phyloP scores from a whole-genome alignment of 345 rosid genomes.

The Populus euphratica region DNA sequence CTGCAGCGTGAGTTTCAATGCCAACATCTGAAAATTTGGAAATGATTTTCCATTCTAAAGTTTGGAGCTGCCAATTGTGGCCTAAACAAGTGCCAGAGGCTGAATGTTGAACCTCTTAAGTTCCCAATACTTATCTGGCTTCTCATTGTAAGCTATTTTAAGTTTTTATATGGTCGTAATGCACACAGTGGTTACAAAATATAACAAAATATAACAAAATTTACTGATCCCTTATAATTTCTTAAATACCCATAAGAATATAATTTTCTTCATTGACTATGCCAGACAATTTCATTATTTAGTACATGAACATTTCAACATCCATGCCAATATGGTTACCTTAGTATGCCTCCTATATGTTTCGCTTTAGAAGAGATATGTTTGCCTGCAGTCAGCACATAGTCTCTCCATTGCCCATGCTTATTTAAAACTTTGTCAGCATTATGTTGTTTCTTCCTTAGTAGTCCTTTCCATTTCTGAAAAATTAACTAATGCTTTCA shows the following conservation, averaged over 20 bases:
- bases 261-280: neutral
- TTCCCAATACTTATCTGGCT: neutral
- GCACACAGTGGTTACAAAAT: neutral
- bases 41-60: neutral
- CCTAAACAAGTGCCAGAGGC: neutral
- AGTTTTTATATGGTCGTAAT: neutral
- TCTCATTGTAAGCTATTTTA: neutral
- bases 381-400: neutral
- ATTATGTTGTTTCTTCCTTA: neutral
- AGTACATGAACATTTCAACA: neutral
- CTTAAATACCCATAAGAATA: neutral
- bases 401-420: neutral
- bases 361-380: neutral
- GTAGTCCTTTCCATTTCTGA: neutral
- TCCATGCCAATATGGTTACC: neutral
- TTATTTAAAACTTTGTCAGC: neutral
- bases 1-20: neutral
- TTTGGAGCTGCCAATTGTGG: neutral
- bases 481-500: slow-evolving; percentile 4
- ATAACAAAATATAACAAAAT: neutral
- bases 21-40: neutral
- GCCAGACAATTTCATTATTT: neutral
- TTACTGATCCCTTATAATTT: neutral
- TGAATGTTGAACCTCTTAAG: neutral
- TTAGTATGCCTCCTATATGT: neutral